Evolutionary conservation across 176 grass and related monocot species (phyloP), one percentile per base, ranked within the genome.

Genomic region (Triticum timopheevii): DNA sequence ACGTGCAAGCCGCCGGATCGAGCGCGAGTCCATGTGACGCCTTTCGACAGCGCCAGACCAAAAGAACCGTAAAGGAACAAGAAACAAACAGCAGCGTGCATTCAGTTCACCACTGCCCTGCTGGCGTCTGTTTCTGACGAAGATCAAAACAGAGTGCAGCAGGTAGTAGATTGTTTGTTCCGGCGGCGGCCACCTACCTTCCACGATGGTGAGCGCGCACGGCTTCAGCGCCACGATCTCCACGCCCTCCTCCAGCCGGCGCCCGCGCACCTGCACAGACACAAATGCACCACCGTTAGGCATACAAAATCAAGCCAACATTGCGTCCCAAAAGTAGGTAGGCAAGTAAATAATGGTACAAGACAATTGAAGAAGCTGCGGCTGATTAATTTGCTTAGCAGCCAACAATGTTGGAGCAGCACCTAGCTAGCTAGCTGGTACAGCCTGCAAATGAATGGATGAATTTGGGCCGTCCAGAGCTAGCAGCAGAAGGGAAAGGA

Each of bases 221-320:
- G 97, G 97, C 25, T 92, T 99, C 0, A 99, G 89, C 27, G 89
- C 82, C 85, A 87, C 62, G 80, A 99, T 84, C 79, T 99, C 97
- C 85, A 96, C 90, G 88, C 88, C 89, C 47, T 96, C 92, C 5
- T 91, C 89, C 9, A 94, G 85, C 85, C 92, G 87, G 23, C 84
- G 90, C 56, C 92, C 97, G 3, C 97, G 88, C 24, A 77, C 90
- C 97, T 99, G 91, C 83, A 59, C 0, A 5, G 0, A 66, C 25
- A 7, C 69, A 45, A 28, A 65, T 30, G 56, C 24, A 1, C 30
- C 6, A 19, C 36, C 28, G 25, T 59, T 44, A 44, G 42, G 2
- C 40, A 44, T 44, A 11, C 40, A 3, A 40, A 44, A 44, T 44
- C 42, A 44, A 44, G 42, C 42, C 42, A 12, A 12, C 42, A 44